Percentiles rank a stretch among this genome's conserved stretches.
These are phyloP conservation scores for Gentiana straminea DNA, from an alignment of 257 asterid genomes.

Conservation along the genomic window DNA sequence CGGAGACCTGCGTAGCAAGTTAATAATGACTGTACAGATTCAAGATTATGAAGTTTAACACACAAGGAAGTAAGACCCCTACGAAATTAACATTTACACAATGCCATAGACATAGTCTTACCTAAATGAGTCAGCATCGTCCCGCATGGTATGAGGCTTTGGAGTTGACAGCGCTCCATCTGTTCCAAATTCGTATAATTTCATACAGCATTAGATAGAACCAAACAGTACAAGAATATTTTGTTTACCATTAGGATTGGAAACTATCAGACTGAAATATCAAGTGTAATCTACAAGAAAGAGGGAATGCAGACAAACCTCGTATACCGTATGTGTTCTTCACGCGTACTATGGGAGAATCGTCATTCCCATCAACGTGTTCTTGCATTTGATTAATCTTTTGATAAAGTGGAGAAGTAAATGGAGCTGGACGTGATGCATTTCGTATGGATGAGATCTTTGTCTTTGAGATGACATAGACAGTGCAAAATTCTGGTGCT, in stretches of 20 bases:
- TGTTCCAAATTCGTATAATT: slow-evolving; percentile 13
- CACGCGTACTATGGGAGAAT: slow-evolving; percentile 10
- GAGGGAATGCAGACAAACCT: slow-evolving; percentile 10
- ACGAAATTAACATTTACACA: no score
- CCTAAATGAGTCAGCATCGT: slow-evolving; percentile 16
- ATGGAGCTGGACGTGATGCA: slow-evolving; percentile 58
- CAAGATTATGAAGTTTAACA: no score
- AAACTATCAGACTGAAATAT: no score
- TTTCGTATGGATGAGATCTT: slow-evolving; percentile 68
- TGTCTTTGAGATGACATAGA: slow-evolving; percentile 70
- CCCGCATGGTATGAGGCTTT: slow-evolving; percentile 10
- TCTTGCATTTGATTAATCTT: slow-evolving; percentile 32
- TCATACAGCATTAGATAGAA: no score
- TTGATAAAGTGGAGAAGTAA: slow-evolving; percentile 42
- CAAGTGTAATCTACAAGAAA: background rate
- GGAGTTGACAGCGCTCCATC: slow-evolving; percentile 12
- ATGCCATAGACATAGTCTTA: background rate
- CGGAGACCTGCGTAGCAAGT: slow-evolving; percentile 40
- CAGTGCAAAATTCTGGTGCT: slow-evolving; percentile 73
- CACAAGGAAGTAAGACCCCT: no score
- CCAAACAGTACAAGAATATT: no score
- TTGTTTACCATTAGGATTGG: no score
- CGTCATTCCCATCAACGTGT: slow-evolving; percentile 6
- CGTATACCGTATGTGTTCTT: slow-evolving; percentile 6
- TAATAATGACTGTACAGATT: no score